Evolutionary conservation across 2,329 filamentous ascomycete species (phyloP).

Genomic region (Phaeoacremonium minimum): DNA sequence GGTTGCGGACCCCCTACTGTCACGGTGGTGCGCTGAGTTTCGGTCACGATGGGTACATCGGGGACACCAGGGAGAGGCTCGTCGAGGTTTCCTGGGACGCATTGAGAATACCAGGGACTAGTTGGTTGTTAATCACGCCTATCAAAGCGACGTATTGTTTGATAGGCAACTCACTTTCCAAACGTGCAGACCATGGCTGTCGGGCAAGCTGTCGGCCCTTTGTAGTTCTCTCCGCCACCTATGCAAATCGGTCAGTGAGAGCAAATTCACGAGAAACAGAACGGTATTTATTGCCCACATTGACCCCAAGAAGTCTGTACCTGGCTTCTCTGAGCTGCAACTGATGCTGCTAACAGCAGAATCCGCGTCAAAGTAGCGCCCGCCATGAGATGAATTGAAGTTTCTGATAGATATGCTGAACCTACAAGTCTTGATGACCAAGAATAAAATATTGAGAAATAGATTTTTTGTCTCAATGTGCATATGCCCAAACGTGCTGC

Average conservation of each 20-base stretch:
- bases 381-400: too few relatives aligned
- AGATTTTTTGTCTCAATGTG: too few relatives aligned
- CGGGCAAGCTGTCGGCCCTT: background rate
- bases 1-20: conserved; percentile 1
- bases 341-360: background rate
- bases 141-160: background rate
- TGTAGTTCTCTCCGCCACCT: background rate
- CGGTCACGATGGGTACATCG: conserved; percentile 1
- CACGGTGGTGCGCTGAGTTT: conserved; percentile 6
- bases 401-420: too few relatives aligned
- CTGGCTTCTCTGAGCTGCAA: background rate
- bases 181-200: background rate
- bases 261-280: background rate
- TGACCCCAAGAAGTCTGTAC: background rate
- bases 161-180: background rate
- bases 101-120: conserved; percentile 12
- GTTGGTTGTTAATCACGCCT: background rate
- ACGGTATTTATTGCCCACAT: background rate
- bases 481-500: too few relatives aligned
- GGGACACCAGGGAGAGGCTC: conserved; percentile 2
- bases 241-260: background rate
- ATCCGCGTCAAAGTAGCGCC: too few relatives aligned
- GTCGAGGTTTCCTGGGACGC: conserved; percentile 6
- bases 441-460: too few relatives aligned
- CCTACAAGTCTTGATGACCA: too few relatives aligned